Conservation (phyloP, 495 filamentous ascomycete genomes). For the Symbiotaphrina buchneri region DNA sequence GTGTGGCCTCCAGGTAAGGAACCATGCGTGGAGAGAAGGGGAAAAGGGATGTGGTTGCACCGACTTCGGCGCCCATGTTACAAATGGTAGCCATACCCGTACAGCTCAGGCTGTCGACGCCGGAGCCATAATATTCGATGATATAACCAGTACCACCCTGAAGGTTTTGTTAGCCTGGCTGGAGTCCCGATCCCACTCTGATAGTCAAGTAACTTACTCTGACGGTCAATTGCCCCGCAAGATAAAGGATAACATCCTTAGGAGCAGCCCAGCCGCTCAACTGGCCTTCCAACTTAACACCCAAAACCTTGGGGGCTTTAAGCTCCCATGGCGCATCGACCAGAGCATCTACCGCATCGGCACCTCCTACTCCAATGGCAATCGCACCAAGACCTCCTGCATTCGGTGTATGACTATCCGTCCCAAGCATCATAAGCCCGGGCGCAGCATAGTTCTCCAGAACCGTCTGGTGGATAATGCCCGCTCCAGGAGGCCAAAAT, state of each 20-base stretch:
- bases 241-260: slow-evolving; percentile 81
- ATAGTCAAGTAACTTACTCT: slow-evolving; percentile 15
- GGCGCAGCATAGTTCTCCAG: slow-evolving; percentile 97
- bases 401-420: slow-evolving; percentile 95
- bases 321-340: slow-evolving; percentile 95
- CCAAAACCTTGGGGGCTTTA: slow-evolving; percentile 76
- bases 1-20: slow-evolving; percentile 64
- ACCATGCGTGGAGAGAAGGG: slow-evolving; percentile 49
- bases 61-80: slow-evolving; percentile 83
- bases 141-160: slow-evolving; percentile 80
- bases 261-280: slow-evolving; percentile 80
- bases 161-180: not conserved
- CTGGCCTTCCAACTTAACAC: slow-evolving; percentile 65
- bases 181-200: not conserved
- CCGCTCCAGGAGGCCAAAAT: slow-evolving; percentile 97
- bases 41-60: slow-evolving; percentile 91
- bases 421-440: slow-evolving; percentile 98
- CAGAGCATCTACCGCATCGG: slow-evolving; percentile 90
- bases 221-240: slow-evolving; percentile 81
- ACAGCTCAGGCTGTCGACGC: slow-evolving; percentile 69
- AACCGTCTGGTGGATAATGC: slow-evolving; percentile 96
- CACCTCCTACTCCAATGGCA: slow-evolving; percentile 93
- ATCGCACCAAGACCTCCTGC: slow-evolving; percentile 82
- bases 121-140: slow-evolving; percentile 81
- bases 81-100: slow-evolving; percentile 85